Conservation (phyloP, 495 filamentous ascomycete species). For the Penicillium ochrochloron region DNA sequence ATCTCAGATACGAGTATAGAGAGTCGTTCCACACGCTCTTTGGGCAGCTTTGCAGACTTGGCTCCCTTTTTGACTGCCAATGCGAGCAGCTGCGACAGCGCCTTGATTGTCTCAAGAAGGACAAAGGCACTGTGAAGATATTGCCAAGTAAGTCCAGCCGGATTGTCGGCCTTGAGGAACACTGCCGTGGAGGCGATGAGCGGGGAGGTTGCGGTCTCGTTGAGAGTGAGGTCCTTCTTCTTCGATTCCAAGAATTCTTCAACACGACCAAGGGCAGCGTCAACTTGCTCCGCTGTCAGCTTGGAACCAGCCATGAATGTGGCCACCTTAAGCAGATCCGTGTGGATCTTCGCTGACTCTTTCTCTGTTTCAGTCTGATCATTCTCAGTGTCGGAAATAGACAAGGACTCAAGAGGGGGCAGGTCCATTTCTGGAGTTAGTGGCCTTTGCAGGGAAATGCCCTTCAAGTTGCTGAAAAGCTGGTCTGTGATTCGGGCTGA, state of each 20-base stretch:
- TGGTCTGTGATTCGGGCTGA: constrained; percentile 42
- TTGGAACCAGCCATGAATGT: constrained; percentile 46
- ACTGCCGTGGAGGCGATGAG: constrained; percentile 35
- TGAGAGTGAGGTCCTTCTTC: constrained; percentile 30
- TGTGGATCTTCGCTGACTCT: constrained; percentile 38
- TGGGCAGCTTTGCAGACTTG: constrained; percentile 41
- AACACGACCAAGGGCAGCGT: constrained; percentile 36
- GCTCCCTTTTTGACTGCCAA: constrained; percentile 39
- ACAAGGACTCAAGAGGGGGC: constrained; percentile 34
- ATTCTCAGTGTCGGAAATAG: constrained; percentile 25
- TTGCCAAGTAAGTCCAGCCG: constrained; percentile 46
- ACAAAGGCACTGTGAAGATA: constrained; percentile 45
- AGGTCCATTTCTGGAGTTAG: constrained; percentile 33
- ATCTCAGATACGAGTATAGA: constrained; percentile 33
- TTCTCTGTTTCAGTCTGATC: constrained; percentile 46
- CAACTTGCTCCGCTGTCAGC: constrained; percentile 37
- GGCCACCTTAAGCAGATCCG: constrained; percentile 39
- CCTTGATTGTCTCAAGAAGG: constrained; percentile 48
- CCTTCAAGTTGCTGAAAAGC: constrained; percentile 41
- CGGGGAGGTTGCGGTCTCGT: constrained; percentile 27
- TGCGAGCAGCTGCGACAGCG: constrained; percentile 36
- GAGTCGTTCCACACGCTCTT: constrained; percentile 39
- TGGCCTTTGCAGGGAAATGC: constrained; percentile 41
- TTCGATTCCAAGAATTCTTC: constrained; percentile 42
- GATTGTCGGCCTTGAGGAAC: constrained; percentile 26